Conservation (phyloP, 169 alveolate genomes). For the Babesia ovis region DNA sequence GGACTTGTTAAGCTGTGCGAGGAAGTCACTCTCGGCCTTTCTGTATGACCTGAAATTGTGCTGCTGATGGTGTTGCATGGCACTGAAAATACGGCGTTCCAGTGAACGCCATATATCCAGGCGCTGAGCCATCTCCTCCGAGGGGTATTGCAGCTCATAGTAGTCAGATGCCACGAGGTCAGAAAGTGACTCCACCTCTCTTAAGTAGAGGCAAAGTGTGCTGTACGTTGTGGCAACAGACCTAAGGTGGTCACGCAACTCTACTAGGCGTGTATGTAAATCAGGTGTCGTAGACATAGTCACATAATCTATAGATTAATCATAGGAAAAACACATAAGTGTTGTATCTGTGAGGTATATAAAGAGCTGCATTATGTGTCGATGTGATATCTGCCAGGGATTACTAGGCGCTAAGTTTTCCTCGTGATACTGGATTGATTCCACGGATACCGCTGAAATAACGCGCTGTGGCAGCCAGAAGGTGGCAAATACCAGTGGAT, state of each 20-base stretch:
- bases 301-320: neutral
- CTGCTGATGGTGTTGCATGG: slow-evolving; percentile 5
- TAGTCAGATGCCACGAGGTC: slow-evolving; percentile 26
- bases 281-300: slow-evolving; percentile 3
- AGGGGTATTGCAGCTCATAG: slow-evolving; percentile 33
- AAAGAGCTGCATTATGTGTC: too few species aligned
- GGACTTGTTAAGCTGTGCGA: neutral
- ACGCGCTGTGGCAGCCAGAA: too few species aligned
- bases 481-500: too few species aligned
- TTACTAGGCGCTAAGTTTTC: too few species aligned
- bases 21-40: neutral
- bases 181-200: slow-evolving; percentile 27
- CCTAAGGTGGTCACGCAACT: slow-evolving; percentile 31
- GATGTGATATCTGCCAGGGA: too few species aligned
- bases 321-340: neutral
- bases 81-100: slow-evolving; percentile 14
- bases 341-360: too few species aligned
- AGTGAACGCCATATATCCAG: slow-evolving; percentile 28
- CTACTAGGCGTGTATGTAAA: slow-evolving; percentile 8
- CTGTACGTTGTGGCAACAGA: slow-evolving; percentile 7
- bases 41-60: slow-evolving; percentile 9
- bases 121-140: slow-evolving; percentile 36
- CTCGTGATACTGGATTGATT: neutral
- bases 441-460: neutral
- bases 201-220: slow-evolving; percentile 17